Percentiles rank a stretch among this genome's conserved stretches.
Conservation (phyloP, 306 rosid genomes). For the Corylus heterophylla region DNA sequence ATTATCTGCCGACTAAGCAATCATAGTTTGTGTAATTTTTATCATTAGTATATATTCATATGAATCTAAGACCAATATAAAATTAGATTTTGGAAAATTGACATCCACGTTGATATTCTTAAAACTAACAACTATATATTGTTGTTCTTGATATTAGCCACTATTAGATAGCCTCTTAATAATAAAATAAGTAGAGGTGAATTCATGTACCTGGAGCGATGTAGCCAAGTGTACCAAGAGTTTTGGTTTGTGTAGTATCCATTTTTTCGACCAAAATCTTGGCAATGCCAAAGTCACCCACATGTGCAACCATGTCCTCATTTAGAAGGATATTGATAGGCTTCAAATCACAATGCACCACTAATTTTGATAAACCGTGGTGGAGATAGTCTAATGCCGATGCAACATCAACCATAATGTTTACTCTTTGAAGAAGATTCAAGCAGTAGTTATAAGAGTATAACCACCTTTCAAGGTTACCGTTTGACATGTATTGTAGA, state of each 20-base stretch:
- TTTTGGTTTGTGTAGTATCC: neutral
- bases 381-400: neutral
- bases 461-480: neutral
- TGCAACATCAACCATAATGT: neutral
- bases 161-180: too few relatives aligned
- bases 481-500: neutral
- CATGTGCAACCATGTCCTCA: neutral
- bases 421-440: neutral
- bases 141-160: too few relatives aligned
- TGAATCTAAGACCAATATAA: too few relatives aligned
- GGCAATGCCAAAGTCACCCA: neutral
- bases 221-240: neutral
- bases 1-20: too few relatives aligned
- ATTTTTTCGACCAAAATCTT: too few relatives aligned
- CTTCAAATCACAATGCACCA: neutral
- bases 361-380: neutral
- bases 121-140: too few relatives aligned
- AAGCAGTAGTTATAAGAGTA: neutral
- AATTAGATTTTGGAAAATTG: too few relatives aligned
- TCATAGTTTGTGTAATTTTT: neutral
- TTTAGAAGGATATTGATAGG: neutral
- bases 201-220: neutral
- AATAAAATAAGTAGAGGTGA: too few relatives aligned
- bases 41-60: too few relatives aligned
- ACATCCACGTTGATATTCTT: too few relatives aligned